Conservation (phyloP, 208 protist genomes). For the Borovskyia barvae region DNA sequence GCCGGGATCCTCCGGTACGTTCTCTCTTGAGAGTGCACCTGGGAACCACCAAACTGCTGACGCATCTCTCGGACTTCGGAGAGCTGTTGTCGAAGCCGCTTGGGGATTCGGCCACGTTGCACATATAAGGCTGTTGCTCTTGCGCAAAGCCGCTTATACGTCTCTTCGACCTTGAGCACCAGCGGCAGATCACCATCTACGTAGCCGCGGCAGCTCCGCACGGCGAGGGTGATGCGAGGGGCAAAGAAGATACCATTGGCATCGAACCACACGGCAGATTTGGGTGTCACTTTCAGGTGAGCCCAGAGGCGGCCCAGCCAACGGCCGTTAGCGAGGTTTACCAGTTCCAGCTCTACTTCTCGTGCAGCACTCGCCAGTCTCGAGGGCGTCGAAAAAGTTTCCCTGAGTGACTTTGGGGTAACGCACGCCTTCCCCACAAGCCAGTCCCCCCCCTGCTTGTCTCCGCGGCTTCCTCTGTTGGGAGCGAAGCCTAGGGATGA, state of each 20-base stretch:
- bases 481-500: too few relatives aligned
- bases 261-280: neutral
- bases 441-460: too few relatives aligned
- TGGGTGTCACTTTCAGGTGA: neutral
- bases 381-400: too few relatives aligned
- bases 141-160: conserved; percentile 10
- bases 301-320: conserved; percentile 22
- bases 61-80: conserved; percentile 15
- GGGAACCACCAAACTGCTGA: too few relatives aligned
- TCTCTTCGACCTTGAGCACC: conserved; percentile 5
- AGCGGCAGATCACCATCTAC: conserved; percentile 11
- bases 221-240: neutral
- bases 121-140: conserved; percentile 4
- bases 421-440: too few relatives aligned
- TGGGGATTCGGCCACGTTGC: conserved; percentile 7
- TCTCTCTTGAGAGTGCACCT: too few relatives aligned
- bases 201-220: conserved; percentile 15
- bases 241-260: conserved; percentile 6
- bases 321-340: conserved; percentile 6
- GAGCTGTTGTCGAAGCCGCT: conserved; percentile 17
- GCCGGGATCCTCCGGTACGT: too few relatives aligned
- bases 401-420: too few relatives aligned
- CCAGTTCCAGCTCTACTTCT: conserved; percentile 20
- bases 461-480: too few relatives aligned
- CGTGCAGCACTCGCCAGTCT: neutral